phyloP scores from a whole-genome alignment of 148 eudicot genomes.

The Fagopyrum tataricum region DNA sequence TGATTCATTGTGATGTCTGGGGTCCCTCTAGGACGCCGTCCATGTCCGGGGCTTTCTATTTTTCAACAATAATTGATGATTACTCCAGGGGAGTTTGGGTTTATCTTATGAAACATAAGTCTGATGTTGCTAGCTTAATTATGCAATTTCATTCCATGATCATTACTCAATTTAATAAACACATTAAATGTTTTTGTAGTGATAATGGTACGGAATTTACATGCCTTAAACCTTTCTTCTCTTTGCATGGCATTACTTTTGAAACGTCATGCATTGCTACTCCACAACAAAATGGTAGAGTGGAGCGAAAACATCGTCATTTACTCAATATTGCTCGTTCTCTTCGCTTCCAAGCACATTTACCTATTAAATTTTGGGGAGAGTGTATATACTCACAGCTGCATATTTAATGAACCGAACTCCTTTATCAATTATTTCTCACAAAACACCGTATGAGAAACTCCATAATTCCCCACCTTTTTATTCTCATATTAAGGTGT shows the following conservation, averaged over 20 bases:
- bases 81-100: neutral
- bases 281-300: neutral
- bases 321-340: neutral
- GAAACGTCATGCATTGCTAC: neutral
- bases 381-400: neutral
- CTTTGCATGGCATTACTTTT: neutral
- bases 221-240: neutral
- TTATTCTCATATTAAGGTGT: neutral
- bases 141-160: neutral
- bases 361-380: neutral
- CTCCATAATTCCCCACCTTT: neutral
- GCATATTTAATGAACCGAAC: neutral
- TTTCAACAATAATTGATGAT: neutral
- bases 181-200: no score
- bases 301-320: neutral
- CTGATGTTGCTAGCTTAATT: neutral
- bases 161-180: no score
- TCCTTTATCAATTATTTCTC: neutral
- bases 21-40: neutral
- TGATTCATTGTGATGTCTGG: neutral
- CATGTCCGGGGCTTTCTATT: neutral
- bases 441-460: neutral
- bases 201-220: neutral
- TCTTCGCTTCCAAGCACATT: neutral
- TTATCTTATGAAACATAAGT: neutral